A percentile compares a stretch with the other conserved stretches of the same genome.
Evolutionary conservation across 441 rosid genomes (phyloP).

Genomic region (Erodium chrysanthum): DNA sequence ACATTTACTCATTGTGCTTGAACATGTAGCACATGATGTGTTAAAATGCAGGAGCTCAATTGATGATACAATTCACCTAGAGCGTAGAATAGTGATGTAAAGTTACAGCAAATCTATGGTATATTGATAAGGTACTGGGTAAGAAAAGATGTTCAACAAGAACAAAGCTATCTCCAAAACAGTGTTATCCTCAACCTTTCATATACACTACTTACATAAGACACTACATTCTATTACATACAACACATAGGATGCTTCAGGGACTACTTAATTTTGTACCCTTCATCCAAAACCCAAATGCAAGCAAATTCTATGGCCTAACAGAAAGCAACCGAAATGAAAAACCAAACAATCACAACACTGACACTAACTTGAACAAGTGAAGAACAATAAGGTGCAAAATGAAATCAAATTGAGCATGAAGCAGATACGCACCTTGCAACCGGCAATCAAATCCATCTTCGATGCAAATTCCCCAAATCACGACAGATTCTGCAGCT

Average conservation of each 20-base stretch:
- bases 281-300: background rate
- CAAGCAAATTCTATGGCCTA: too few relatives aligned
- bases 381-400: background rate
- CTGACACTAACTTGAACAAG: background rate
- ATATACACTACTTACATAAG: background rate
- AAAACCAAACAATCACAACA: background rate
- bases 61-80: background rate
- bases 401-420: slow-evolving; percentile 13
- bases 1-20: background rate
- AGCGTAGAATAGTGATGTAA: background rate
- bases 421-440: slow-evolving; percentile 46
- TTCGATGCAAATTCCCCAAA: slow-evolving; percentile 18
- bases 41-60: too few relatives aligned
- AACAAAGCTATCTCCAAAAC: background rate
- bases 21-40: background rate
- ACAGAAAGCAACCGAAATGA: background rate
- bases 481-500: slow-evolving; percentile 23
- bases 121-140: background rate
- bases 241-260: background rate
- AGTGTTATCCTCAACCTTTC: background rate
- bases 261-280: background rate
- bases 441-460: slow-evolving; percentile 72
- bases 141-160: background rate
- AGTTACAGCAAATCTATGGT: background rate
- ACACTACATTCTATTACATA: background rate